These are phyloP conservation scores for Coriolopsis trogii DNA, from an alignment of 1,284 basidiomycete species.

Conservation along the genomic window DNA sequence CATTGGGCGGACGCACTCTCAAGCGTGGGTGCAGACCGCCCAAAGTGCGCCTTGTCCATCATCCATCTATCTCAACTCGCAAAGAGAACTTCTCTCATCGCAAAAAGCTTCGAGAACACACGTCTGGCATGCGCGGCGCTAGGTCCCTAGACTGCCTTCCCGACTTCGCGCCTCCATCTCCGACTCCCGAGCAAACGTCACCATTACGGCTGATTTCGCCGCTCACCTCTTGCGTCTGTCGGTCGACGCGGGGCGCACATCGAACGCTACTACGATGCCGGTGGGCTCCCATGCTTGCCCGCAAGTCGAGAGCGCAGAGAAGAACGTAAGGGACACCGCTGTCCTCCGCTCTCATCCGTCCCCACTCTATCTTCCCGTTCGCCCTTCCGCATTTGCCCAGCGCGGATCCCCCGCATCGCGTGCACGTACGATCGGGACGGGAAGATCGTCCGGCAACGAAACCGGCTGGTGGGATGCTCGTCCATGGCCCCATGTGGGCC, in stretches of 20 bases:
- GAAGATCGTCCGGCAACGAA: constrained; percentile 17
- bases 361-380: not conserved
- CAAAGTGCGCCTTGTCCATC: constrained; percentile 13
- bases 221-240: not conserved
- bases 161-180: constrained; percentile 14
- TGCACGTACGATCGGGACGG: constrained; percentile 2
- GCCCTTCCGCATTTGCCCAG: constrained; percentile 3
- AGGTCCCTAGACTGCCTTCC: constrained; percentile 9
- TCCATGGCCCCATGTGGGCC: no score
- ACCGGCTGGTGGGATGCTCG: constrained; percentile 8
- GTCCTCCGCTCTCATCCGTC: not conserved
- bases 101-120: constrained; percentile 14
- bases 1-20: constrained; percentile 10
- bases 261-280: no score
- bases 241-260: not conserved
- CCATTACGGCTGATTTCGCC: not conserved
- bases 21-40: constrained; percentile 17
- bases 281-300: no score
- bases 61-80: constrained; percentile 19
- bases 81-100: constrained; percentile 10
- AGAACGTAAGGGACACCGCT: no score
- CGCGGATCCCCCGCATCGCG: constrained; percentile 23
- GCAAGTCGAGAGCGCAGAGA: no score
- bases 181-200: constrained; percentile 20
- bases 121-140: constrained; percentile 8